phyloP scores from a whole-genome alignment of 1,284 basidiomycete species.

The Fistulina hepatica region DNA sequence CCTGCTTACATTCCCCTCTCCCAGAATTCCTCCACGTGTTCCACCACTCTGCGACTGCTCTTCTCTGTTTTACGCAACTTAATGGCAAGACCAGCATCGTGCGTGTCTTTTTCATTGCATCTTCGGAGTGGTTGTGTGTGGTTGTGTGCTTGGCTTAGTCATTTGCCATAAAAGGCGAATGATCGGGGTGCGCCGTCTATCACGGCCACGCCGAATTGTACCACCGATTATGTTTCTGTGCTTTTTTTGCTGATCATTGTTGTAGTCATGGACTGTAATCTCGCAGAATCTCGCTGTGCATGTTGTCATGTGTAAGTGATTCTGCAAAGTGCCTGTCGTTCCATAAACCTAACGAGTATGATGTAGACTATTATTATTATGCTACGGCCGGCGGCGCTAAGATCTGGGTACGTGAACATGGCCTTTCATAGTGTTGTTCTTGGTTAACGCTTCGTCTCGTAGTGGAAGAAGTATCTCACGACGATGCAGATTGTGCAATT shows the following conservation, averaged over 20 bases:
- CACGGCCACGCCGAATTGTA: no score
- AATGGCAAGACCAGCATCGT: constrained; percentile 88
- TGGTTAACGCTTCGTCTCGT: constrained; percentile 10
- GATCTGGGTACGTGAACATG: constrained; percentile 71
- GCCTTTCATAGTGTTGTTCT: constrained; percentile 1
- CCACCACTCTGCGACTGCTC: constrained; percentile 97
- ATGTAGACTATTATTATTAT: constrained; percentile 90
- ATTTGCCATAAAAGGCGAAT: no score
- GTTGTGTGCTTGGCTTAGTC: no score
- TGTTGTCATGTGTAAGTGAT: constrained; percentile 88
- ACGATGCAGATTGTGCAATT: constrained; percentile 95
- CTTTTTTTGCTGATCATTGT: constrained; percentile 6
- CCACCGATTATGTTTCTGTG: not conserved
- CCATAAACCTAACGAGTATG: constrained; percentile 7
- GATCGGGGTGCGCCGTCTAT: no score
- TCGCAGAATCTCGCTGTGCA: constrained; percentile 89
- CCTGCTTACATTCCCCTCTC: constrained; percentile 10
- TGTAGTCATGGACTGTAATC: constrained; percentile 94
- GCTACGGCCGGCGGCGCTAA: constrained; percentile 90
- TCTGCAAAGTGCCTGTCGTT: constrained; percentile 1
- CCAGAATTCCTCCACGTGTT: constrained; percentile 95
- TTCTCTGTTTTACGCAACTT: constrained; percentile 90
- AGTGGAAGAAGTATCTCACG: constrained; percentile 98
- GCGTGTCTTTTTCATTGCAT: no score
- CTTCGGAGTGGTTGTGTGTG: constrained; percentile 9